Evolutionary conservation across 805 yeast genomes (phyloP).

Genomic region (Metschnikowia santaceciliae): DNA sequence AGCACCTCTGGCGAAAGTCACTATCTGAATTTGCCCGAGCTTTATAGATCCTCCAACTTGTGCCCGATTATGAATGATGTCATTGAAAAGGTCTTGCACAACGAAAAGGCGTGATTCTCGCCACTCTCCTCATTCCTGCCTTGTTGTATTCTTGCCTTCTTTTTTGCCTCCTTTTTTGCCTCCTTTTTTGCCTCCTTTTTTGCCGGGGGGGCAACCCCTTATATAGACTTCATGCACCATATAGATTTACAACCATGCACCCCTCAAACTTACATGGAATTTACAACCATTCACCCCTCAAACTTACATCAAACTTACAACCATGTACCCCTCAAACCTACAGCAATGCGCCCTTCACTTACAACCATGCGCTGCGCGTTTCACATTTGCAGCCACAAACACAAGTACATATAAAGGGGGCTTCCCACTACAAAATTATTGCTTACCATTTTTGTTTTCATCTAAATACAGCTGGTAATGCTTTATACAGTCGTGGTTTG

Average conservation of each 20-base stretch:
- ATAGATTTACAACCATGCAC: not conserved
- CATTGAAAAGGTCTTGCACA: conserved; percentile 31
- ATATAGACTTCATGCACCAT: not conserved
- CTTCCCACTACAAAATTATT: not conserved
- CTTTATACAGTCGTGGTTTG: too few relatives aligned
- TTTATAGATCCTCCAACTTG: conserved; percentile 34
- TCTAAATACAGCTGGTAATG: too few relatives aligned
- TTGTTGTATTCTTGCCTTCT: too few relatives aligned
- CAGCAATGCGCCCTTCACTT: not conserved
- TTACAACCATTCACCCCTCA: not conserved
- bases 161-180: not conserved
- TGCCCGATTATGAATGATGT: conserved; percentile 36
- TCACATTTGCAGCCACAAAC: conserved; percentile 1
- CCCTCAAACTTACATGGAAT: not conserved
- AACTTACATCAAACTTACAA: not conserved
- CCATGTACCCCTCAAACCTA: not conserved
- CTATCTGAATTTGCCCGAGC: conserved; percentile 22
- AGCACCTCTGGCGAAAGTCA: not conserved
- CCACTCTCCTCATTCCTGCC: not conserved
- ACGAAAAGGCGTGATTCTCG: conserved; percentile 1
- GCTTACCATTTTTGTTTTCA: too few relatives aligned
- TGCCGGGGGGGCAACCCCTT: not conserved
- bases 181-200: not conserved
- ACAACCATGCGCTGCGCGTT: not conserved
- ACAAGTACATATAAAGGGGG: not conserved